phyloP scores from a whole-genome alignment of 2,329 filamentous ascomycete genomes.

The Penicillium brasilianum region DNA sequence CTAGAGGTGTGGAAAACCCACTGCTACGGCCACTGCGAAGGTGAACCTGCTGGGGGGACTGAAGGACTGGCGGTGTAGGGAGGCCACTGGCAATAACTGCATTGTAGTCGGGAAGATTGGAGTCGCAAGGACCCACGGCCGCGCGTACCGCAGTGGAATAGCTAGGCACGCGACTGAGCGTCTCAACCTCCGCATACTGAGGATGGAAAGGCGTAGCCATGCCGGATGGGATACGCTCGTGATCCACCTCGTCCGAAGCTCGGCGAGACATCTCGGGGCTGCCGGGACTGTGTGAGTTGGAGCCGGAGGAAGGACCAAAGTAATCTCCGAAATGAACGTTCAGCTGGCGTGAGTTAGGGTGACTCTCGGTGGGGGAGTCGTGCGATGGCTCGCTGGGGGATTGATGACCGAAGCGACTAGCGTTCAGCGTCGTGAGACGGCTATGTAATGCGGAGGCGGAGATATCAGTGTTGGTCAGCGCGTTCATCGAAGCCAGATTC shows the following conservation, averaged over 20 bases:
- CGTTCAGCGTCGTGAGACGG: conserved; percentile 63
- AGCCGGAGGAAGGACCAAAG: conserved; percentile 38
- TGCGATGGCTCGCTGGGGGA: conserved; percentile 29
- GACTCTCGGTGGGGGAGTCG: conserved; percentile 27
- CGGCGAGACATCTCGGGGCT: conserved; percentile 51
- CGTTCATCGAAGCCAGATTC: conserved; percentile 69
- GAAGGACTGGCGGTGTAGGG: conserved; percentile 35
- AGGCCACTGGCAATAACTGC: conserved; percentile 53
- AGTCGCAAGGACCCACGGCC: conserved; percentile 60
- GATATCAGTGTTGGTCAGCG: conserved; percentile 58
- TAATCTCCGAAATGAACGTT: conserved; percentile 38
- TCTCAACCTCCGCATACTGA: conserved; percentile 62
- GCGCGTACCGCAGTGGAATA: conserved; percentile 75
- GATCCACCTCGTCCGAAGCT: conserved; percentile 55
- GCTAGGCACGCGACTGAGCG: conserved; percentile 75
- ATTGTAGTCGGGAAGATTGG: conserved; percentile 68
- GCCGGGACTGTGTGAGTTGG: conserved; percentile 40
- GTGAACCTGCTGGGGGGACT: conserved; percentile 47
- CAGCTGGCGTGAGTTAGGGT: conserved; percentile 33
- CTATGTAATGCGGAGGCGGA: conserved; percentile 71
- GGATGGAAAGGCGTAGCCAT: conserved; percentile 48
- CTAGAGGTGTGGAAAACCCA: conserved; percentile 37
- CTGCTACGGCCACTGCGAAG: conserved; percentile 44
- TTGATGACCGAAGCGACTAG: conserved; percentile 32
- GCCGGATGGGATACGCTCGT: conserved; percentile 51